These are phyloP conservation scores for Kwoniella pini DNA, from an alignment of 768 basidiomycete genomes.

Conservation along the genomic window DNA sequence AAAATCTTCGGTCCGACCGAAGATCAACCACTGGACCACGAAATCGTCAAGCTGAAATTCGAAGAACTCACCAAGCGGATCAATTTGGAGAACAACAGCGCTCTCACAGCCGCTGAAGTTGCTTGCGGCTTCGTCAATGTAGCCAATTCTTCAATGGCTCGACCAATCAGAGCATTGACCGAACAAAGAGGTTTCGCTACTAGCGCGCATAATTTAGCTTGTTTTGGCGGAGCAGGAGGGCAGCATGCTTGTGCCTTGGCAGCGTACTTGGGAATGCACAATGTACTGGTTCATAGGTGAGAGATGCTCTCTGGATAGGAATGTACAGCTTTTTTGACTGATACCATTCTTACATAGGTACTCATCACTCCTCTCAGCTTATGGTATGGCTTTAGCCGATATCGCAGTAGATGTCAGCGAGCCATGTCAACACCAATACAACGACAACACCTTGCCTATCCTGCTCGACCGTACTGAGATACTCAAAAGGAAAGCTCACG, in stretches of 20 bases:
- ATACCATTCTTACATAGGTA: conserved; percentile 21
- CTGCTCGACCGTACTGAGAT: conserved; percentile 1
- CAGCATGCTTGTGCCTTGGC: conserved; percentile 50
- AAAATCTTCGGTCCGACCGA: conserved; percentile 91
- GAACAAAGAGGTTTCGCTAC: conserved; percentile 86
- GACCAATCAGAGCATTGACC: conserved; percentile 64
- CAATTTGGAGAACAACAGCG: conserved; percentile 12
- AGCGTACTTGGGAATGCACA: conserved; percentile 22
- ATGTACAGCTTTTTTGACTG: conserved; percentile 6
- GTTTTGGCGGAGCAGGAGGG: conserved; percentile 55
- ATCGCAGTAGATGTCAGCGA: conserved; percentile 37
- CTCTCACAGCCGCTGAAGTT: conserved; percentile 61
- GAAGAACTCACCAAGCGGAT: conserved; percentile 63
- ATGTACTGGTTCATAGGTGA: conserved; percentile 13
- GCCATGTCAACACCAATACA: conserved; percentile 17
- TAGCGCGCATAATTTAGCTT: conserved; percentile 62
- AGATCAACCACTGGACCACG: conserved; percentile 74
- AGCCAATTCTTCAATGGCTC: conserved; percentile 89
- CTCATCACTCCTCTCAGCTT: conserved; percentile 42
- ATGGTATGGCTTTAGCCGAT: conserved; percentile 56
- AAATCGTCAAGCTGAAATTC: conserved; percentile 71
- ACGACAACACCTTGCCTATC: not conserved
- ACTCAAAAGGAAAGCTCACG: not conserved
- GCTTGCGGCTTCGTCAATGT: conserved; percentile 94
- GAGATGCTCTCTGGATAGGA: not conserved